Evolutionary conservation across 2,329 filamentous ascomycete genomes (phyloP), one percentile per base, ranked within the genome.

Genomic region (Remersonia thermophila): DNA sequence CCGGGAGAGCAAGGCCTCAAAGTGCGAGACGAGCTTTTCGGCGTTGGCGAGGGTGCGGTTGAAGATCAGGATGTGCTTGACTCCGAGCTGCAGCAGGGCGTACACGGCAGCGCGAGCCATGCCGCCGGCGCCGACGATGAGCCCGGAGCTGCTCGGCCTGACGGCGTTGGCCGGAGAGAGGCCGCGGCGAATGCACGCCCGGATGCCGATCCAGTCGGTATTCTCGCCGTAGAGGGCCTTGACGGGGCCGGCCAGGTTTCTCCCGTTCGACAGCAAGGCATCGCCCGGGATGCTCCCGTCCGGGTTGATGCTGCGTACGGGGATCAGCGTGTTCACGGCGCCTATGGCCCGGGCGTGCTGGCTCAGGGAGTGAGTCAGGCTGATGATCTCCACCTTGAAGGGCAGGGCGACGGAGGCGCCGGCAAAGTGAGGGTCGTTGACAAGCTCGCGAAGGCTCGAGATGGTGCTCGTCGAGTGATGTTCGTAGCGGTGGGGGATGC

Each of bases 81-180:
- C 81, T 3, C 82, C 83, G 7, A 87, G 65, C 47, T 83, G 80
- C 16, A 87, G 65, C 71, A 89, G 76, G 2, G 82, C 77, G 47
- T 89, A 89, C 2, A 84, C 71, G 2, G 81, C 79, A 3, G 82
- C 80, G 41, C 83, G 69, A 7, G 80, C 82, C 81, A 87, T 87
- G 6, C 83, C 82, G 6, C 77, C 76, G 1, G 76, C 75, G 18
- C 77, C 77, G 20, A 80, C 67, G 15, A 80, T 66, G 11, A 80
- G 59, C 0, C 69, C 75, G 2, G 63, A 70, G 2, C 66, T 69
- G 8, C 57, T 63, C 0, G 69, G 62, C 3, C 73, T 65, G 0
- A 80, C 68, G 2, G 71, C 73, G 42, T 80, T 80, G 3, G 80
- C 77, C 0, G 82, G 82, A 1, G 81, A 85, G 2, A 86, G 62